A percentile compares a stretch with the other conserved stretches of the same genome.
phyloP scores from a whole-genome alignment of 805 yeast species.

The Candida mattraensis region DNA sequence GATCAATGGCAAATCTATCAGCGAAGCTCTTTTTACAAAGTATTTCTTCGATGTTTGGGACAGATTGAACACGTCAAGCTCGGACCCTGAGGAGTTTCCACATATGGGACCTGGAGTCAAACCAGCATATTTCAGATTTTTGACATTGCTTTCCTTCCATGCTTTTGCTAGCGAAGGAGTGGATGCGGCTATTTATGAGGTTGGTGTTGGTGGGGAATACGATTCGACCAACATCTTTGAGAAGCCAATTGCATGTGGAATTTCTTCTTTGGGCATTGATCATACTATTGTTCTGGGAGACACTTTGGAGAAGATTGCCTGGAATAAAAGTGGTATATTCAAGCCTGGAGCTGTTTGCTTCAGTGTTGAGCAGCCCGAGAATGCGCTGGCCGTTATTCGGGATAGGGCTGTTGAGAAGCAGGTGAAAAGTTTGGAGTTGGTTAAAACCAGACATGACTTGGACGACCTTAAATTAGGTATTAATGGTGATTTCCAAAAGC shows the following conservation, averaged over 20 bases:
- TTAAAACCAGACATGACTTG: slow-evolving; percentile 44
- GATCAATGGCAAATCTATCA: slow-evolving; percentile 82
- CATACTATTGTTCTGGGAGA: slow-evolving; percentile 85
- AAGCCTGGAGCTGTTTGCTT: slow-evolving; percentile 67
- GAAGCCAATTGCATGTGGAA: slow-evolving; percentile 81
- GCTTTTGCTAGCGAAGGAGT: slow-evolving; percentile 85
- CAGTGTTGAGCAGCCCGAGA: slow-evolving; percentile 54
- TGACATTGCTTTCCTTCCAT: slow-evolving; percentile 89
- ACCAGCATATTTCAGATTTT: slow-evolving; percentile 90
- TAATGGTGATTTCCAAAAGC: slow-evolving; percentile 79
- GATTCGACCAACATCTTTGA: slow-evolving; percentile 92
- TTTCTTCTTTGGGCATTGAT: slow-evolving; percentile 86
- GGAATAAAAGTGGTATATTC: slow-evolving; percentile 96
- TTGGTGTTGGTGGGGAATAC: slow-evolving; percentile 97
- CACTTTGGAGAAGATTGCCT: slow-evolving; percentile 85
- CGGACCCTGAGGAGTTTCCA: slow-evolving; percentile 63
- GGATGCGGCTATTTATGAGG: slow-evolving; percentile 94
- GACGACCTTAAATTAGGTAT: slow-evolving; percentile 59
- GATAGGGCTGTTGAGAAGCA: slow-evolving; percentile 69
- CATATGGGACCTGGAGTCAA: slow-evolving; percentile 70
- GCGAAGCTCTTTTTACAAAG: slow-evolving; percentile 75
- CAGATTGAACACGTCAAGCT: slow-evolving; percentile 49
- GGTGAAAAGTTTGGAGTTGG: slow-evolving; percentile 48
- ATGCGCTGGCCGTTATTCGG: slow-evolving; percentile 54
- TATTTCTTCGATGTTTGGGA: slow-evolving; percentile 97